A percentile compares a stretch with the other conserved stretches of the same genome.
Conservation (phyloP, 2,329 filamentous ascomycete genomes). For the Calycina marina region DNA sequence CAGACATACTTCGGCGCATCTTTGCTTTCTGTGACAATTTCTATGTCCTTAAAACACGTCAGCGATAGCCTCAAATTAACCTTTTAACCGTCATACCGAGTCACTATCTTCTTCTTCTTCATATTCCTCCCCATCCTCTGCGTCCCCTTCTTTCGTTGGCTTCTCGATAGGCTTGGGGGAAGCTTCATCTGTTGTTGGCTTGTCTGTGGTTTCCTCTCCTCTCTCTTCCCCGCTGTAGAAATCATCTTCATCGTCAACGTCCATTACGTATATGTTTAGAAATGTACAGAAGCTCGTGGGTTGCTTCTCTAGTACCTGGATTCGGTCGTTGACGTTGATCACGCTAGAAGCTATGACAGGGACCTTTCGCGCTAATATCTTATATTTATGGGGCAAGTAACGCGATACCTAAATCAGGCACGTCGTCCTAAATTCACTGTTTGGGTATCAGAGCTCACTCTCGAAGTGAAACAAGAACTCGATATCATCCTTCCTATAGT, state of each 20-base stretch:
- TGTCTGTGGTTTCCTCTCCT: slow-evolving; percentile 16
- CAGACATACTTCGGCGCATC: slow-evolving; percentile 42
- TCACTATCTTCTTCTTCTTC: slow-evolving; percentile 45
- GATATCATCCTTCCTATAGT: no score
- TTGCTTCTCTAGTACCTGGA: no score
- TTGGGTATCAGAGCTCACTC: neutral
- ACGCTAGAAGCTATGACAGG: no score
- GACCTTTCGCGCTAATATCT: no score
- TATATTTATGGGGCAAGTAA: no score
- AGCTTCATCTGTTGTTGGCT: slow-evolving; percentile 12
- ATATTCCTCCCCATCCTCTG: slow-evolving; percentile 49
- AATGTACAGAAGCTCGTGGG: slow-evolving; percentile 3
- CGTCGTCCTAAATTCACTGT: no score
- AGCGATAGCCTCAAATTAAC: slow-evolving; percentile 4
- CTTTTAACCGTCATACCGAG: slow-evolving; percentile 25
- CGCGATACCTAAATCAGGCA: no score
- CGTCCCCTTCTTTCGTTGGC: slow-evolving; percentile 30
- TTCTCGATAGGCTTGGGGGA: slow-evolving; percentile 16
- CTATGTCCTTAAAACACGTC: slow-evolving; percentile 37
- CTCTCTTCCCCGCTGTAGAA: slow-evolving; percentile 49
- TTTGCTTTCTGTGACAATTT: slow-evolving; percentile 54
- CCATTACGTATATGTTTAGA: slow-evolving; percentile 31
- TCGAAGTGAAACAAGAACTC: no score
- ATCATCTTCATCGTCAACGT: slow-evolving; percentile 54
- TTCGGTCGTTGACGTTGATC: no score